These are phyloP conservation scores for Phytophthora megakarya DNA, from an alignment of 352 stramenopile species.

Conservation along the genomic window DNA sequence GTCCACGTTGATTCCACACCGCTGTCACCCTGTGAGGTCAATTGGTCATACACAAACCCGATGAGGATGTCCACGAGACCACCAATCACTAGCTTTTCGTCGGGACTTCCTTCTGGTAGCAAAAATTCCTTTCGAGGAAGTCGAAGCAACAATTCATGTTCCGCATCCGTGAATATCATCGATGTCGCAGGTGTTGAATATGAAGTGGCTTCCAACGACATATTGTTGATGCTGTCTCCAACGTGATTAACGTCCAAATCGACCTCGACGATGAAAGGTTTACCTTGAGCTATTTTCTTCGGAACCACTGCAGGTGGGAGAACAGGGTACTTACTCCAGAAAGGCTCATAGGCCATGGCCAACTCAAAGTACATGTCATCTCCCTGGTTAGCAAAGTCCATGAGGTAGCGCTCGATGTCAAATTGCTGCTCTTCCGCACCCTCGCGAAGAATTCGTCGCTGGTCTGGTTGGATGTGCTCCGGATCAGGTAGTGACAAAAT, in stretches of 20 bases:
- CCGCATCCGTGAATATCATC: slow-evolving; percentile 52
- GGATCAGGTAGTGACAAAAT: slow-evolving; percentile 93
- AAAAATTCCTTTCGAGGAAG: slow-evolving; percentile 86
- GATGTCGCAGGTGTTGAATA: slow-evolving; percentile 4
- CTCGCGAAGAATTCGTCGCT: slow-evolving; percentile 78
- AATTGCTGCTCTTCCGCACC: slow-evolving; percentile 93
- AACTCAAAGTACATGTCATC: slow-evolving; percentile 95
- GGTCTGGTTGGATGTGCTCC: slow-evolving; percentile 72
- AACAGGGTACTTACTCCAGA: slow-evolving; percentile 80
- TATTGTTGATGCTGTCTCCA: slow-evolving; percentile 23
- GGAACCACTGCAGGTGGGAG: slow-evolving; percentile 4
- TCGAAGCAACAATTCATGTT: slow-evolving; percentile 76
- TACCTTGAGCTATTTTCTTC: slow-evolving; percentile 10
- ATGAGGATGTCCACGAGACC: slow-evolving; percentile 95
- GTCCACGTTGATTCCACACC: slow-evolving; percentile 98
- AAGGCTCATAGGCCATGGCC: slow-evolving; percentile 89
- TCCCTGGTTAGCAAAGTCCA: slow-evolving; percentile 89
- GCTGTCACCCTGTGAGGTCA: slow-evolving; percentile 95
- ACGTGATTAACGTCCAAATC: slow-evolving; percentile 27
- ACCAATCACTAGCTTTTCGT: slow-evolving; percentile 71
- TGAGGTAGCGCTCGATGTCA: slow-evolving; percentile 95
- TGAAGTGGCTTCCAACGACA: slow-evolving; percentile 29
- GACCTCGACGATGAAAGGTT: slow-evolving; percentile 51
- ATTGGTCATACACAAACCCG: slow-evolving; percentile 95
- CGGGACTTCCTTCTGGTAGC: slow-evolving; percentile 52